phyloP scores from a whole-genome alignment of 2,329 filamentous ascomycete species.

The Thermoascus crustaceus region DNA sequence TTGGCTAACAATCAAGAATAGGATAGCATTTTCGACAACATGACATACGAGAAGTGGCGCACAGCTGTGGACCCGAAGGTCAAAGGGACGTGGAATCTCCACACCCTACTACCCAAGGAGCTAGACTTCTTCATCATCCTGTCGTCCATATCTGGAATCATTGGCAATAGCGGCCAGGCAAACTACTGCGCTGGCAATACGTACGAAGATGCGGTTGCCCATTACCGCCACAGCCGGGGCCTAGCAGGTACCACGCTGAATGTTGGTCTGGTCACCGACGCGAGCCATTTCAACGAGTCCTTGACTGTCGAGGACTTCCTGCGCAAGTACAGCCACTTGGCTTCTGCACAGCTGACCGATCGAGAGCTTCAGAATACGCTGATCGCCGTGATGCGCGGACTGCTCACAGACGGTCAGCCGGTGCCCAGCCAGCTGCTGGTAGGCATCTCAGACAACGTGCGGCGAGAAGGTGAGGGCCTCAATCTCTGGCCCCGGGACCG shows the following conservation, averaged over 20 bases:
- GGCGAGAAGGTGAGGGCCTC: no score
- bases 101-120: constrained; percentile 11
- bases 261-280: constrained; percentile 3
- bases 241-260: constrained; percentile 4
- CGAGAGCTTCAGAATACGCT: no score
- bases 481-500: no score
- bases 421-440: no score
- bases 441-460: no score
- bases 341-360: no score
- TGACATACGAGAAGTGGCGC: constrained; percentile 23
- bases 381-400: no score
- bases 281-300: constrained; percentile 4
- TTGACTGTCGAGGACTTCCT: no score
- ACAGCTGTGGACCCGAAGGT: constrained; percentile 23
- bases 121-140: constrained; percentile 36
- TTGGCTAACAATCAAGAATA: not conserved
- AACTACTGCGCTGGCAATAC: constrained; percentile 28
- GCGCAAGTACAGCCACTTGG: no score
- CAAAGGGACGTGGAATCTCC: constrained; percentile 18
- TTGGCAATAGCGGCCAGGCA: constrained; percentile 20
- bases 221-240: constrained; percentile 1
- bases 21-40: constrained; percentile 17
- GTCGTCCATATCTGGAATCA: constrained; percentile 24
- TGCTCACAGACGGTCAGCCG: no score
- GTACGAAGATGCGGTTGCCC: constrained; percentile 19